Evolutionary conservation across 306 rosid genomes (phyloP).

Genomic region (Medicago lupulina): DNA sequence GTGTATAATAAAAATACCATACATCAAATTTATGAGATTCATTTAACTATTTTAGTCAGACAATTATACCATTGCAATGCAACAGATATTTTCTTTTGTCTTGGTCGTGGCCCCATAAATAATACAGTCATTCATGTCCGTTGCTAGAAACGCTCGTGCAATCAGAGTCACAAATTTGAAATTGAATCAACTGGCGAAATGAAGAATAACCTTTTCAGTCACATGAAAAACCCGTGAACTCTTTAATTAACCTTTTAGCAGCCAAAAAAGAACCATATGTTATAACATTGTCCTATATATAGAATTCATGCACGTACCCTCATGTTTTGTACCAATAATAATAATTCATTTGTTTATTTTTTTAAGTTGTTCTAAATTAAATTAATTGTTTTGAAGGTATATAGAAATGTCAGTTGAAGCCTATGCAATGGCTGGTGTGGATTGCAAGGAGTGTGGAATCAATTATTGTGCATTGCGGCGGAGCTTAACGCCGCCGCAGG

Average conservation of each 20-base stretch:
- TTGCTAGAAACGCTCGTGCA: not conserved
- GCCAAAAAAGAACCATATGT: constrained; percentile 30
- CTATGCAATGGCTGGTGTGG: constrained; percentile 61
- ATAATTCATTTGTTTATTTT: not conserved
- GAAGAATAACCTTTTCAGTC: not conserved
- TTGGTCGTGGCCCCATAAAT: too few relatives aligned
- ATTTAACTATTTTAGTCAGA: not conserved
- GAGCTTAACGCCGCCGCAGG: too few relatives aligned
- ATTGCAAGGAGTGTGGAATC: constrained; percentile 25
- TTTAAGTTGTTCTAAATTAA: not conserved
- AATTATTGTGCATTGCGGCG: too few relatives aligned
- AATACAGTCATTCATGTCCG: not conserved
- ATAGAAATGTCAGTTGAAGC: constrained; percentile 51
- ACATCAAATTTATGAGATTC: not conserved
- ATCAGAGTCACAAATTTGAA: not conserved
- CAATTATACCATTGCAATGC: too few relatives aligned
- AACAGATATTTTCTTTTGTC: too few relatives aligned
- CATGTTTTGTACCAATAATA: not conserved
- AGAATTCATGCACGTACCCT: constrained; percentile 13
- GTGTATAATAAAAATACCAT: too few relatives aligned
- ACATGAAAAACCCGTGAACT: constrained; percentile 49
- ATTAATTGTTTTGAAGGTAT: not conserved
- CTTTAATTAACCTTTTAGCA: constrained; percentile 34
- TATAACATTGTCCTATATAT: not conserved
- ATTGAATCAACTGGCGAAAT: not conserved